A percentile compares a stretch with the other conserved stretches of the same genome.
Conservation (phyloP, 805 yeast species). For the Candida berthetii region DNA sequence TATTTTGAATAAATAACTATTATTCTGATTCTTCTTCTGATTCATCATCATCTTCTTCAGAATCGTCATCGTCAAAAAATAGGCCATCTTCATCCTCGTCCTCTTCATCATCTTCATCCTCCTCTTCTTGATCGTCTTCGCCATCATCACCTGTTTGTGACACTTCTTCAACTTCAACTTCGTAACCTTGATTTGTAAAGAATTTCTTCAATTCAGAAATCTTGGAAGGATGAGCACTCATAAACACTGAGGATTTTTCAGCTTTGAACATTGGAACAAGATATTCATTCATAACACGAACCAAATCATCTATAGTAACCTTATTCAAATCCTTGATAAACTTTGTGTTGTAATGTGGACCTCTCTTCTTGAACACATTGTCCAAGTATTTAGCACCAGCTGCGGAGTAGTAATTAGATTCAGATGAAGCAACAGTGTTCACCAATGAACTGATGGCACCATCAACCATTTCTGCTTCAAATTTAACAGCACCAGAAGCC, state of each 20-base stretch:
- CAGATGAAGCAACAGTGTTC: conserved; percentile 60
- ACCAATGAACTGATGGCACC: conserved; percentile 78
- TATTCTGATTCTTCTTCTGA: conserved; percentile 2
- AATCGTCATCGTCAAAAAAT: conserved; percentile 7
- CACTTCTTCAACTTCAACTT: conserved; percentile 51
- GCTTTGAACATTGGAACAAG: conserved; percentile 60
- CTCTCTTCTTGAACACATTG: conserved; percentile 60
- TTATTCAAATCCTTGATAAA: conserved; percentile 48
- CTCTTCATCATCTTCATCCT: conserved; percentile 10
- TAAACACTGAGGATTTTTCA: conserved; percentile 50
- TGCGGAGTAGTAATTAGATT: conserved; percentile 58
- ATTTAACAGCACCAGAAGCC: conserved; percentile 42
- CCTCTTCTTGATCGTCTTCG: conserved; percentile 12
- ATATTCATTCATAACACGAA: conserved; percentile 46
- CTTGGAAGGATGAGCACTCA: conserved; percentile 70
- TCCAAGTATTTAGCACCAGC: conserved; percentile 64
- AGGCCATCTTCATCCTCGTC: conserved; percentile 9
- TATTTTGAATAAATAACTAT: conserved; percentile 1
- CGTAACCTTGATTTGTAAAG: conserved; percentile 52
- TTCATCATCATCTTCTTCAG: conserved; percentile 4
- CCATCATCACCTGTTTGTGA: conserved; percentile 7
- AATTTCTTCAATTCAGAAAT: conserved; percentile 37
- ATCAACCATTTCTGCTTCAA: conserved; percentile 56
- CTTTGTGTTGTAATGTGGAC: conserved; percentile 51
- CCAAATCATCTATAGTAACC: conserved; percentile 48